These are phyloP conservation scores for Mucor ambiguus DNA, from an alignment of 371 early-diverging fungal genomes.

Conservation along the genomic window DNA sequence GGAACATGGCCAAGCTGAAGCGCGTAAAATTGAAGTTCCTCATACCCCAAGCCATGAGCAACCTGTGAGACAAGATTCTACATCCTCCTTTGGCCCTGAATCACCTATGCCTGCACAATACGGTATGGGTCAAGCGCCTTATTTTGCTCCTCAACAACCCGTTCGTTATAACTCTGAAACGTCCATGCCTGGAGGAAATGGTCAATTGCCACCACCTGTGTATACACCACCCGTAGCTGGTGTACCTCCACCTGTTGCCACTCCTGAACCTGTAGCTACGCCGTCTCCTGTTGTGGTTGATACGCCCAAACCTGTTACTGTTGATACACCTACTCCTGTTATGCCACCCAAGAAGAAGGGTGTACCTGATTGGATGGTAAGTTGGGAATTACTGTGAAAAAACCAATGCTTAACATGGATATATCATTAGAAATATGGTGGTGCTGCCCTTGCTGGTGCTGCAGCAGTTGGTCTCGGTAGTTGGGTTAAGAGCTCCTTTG, in stretches of 20 bases:
- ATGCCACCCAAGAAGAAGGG: constrained; percentile 22
- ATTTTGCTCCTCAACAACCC: constrained; percentile 11
- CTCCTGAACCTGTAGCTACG: not conserved
- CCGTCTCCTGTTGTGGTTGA: not conserved
- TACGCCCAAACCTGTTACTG: constrained; percentile 7
- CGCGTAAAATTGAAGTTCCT: constrained; percentile 8
- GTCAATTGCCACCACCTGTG: not conserved
- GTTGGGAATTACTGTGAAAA: not conserved
- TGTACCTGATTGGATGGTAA: constrained; percentile 47
- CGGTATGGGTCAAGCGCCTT: constrained; percentile 30
- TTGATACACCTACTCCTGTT: constrained; percentile 7
- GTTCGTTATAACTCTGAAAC: constrained; percentile 9
- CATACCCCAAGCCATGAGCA: not conserved
- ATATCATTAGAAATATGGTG: constrained; percentile 42
- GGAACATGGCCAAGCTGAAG: constrained; percentile 18
- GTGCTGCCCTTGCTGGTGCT: constrained; percentile 44
- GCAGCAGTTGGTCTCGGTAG: constrained; percentile 43
- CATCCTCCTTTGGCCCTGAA: constrained; percentile 29
- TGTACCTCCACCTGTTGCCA: not conserved
- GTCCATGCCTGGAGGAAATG: constrained; percentile 3
- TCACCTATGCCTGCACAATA: constrained; percentile 32
- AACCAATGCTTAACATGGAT: not conserved
- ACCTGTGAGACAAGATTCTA: constrained; percentile 15
- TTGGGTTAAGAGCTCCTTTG: constrained; percentile 33
- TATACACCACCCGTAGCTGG: constrained; percentile 16